Base-by-base conservation (phyloP, 148 eudicot species). In the Silene conica region DNA sequence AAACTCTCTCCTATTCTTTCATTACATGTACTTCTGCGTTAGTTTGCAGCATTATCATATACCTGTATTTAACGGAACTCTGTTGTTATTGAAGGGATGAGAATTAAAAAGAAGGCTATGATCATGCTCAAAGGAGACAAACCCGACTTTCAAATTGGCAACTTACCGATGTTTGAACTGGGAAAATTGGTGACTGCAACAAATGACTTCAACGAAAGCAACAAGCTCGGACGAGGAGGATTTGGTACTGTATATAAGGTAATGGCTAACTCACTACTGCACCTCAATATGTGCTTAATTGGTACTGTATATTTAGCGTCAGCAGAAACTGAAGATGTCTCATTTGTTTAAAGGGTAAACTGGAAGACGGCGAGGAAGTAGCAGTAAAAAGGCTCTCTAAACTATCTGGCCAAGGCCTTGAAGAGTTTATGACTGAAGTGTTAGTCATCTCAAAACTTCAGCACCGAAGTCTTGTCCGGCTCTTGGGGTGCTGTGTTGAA, bases 351-450 rank as follows among this genome's bases (percentile, higher is more conserved):
- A 25, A 82, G 82, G 88, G 85, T 69, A 55, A 46, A 54, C 56
- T 85, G 13, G 82, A 71, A 61, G 81, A 80, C 59, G 83, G 86
- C 13, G 71, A 58, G 45, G 81, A 80, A 31, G 72, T 86, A 50
- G 86, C 86, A 0, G 84, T 86, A 0, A 86, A 86, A 65, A 71
- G 86, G 66, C 84, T 86, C 41, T 83, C 86, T 3, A 81, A 71
- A 50, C 62, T 64, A 21, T 83, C 88, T 5, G 81, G 88, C 22
- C 86, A 85, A 81, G 88, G 86, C 41, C n/a, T 67, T 21, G 73
- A 74, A 52, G 88, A 86, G 73, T 83, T 85, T 45, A 83, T 75
- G 86, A 86, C 82, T 60, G 89, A 86, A 74, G 84, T 83, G 23
- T 20, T 54, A 50, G 69, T 83, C 20, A 86, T 86, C 23, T 81